Evolutionary conservation across 2,329 filamentous ascomycete genomes (phyloP).

Genomic region (Parascedosporium putredinis): DNA sequence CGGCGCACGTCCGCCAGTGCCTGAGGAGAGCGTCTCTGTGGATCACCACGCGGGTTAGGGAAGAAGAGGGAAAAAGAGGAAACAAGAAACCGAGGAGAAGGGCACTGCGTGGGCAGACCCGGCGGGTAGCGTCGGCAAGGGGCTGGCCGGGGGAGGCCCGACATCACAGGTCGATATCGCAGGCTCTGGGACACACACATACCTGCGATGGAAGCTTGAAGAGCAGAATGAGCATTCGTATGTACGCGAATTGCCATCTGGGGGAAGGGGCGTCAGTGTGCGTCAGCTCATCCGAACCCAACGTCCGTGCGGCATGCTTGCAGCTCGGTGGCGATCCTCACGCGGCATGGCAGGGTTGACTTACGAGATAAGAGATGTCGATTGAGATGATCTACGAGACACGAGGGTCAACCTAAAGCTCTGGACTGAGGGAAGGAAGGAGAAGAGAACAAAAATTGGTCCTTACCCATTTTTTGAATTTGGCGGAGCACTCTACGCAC

Average conservation of each 20-base stretch:
- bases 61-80: background rate
- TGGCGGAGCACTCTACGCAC: background rate
- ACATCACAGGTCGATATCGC: too few species aligned
- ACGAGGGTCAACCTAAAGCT: background rate
- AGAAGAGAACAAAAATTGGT: background rate
- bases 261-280: background rate
- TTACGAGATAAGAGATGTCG: constrained; percentile 1
- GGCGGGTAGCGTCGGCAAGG: background rate
- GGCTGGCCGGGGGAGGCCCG: too few species aligned
- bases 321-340: background rate
- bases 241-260: background rate
- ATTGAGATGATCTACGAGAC: background rate
- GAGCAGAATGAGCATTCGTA: constrained; percentile 1
- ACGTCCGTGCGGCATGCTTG: background rate
- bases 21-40: background rate
- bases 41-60: too few species aligned
- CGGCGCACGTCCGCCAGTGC: background rate
- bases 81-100: background rate
- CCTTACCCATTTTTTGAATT: background rate
- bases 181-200: too few species aligned
- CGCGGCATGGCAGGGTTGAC: background rate
- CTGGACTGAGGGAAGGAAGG: background rate
- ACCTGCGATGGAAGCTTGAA: background rate
- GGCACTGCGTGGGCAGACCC: too few species aligned
- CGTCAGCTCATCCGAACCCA: too few species aligned